Base-by-base conservation (phyloP, 1,284 basidiomycete species). In the Takashimella koratensis region DNA sequence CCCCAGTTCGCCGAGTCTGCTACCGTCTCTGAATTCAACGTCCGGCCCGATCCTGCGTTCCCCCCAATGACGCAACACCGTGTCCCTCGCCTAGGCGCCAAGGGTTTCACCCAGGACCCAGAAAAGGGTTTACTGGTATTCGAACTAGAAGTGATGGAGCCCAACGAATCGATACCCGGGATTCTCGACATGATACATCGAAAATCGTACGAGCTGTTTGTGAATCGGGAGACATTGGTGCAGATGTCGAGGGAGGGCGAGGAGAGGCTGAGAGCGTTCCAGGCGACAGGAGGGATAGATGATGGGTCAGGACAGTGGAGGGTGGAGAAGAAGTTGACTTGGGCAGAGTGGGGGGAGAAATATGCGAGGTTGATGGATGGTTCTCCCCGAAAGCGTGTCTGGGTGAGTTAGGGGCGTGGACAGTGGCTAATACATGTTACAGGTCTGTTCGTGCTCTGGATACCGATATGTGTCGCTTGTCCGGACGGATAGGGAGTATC, bases 181-280 rank as follows among this genome's bases (percentile, higher is more conserved):
- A 41, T 36, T 20, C 27, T 4, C 44, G 44, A 2, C 40, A 45
- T 21, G 45, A 30, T n/a, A 25, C 43, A n/a, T n/a, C 43, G 47
- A 25, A 47, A 49, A 27, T 56, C 74, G 21, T 78, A 80, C 36
- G 78, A 77, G 19, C 66, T 82, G 47, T 71, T 83, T 41, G 59
- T 70, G 2, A 67, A 84, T 23, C 71, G 81, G 56, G 78, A 79
- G 49, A 69, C 65, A 19, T 71, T 86, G 25, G 72, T 76, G 39
- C 58, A 63, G 25, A 75, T 80, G 11, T 75, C 66, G 0, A 47
- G 52, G 21, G 54, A 64, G 25, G 82, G 52, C 67, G 70, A 74
- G 49, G 58, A 53, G 24, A 53, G 64, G 13, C 42, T 67, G 47
- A 56, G 44, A 22, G 36, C 74, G 49, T 62, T 82, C 0, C 77